Base-by-base conservation (phyloP, 2,329 filamentous ascomycete genomes). In the Aspergillus spinulosporus region DNA sequence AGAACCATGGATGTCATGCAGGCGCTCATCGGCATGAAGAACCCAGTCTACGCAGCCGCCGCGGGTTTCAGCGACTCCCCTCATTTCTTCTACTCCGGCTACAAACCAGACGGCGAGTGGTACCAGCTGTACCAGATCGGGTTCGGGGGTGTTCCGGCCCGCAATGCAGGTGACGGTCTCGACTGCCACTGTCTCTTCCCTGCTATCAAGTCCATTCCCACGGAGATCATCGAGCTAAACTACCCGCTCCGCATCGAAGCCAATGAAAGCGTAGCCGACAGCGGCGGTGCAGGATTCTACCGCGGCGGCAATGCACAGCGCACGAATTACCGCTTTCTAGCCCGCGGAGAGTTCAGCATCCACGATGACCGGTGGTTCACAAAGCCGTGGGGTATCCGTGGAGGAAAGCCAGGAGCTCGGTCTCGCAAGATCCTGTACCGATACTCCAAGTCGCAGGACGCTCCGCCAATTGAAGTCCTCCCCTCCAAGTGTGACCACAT, bases 141-240 rank as follows among this genome's bases (percentile, higher is more conserved):
- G 0, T 81, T 81, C 37, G 79, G 78, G 3, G 79, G 78, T 26
- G 78, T 80, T 0, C 78, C 78, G 3, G 78, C 78, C 0, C 72
- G 78, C 0, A 75, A 76, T 1, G 73, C 75, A 4, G 78, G 78
- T 15, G 78, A 81, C 49, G 78, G 78, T 2, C 76, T 74, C 1
- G 77, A 81, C 59, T 80, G 78, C 56, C 78, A 81, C 61, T 80
- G 78, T 46, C 67, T 81, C 2, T 81, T 80, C 64, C 78, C 79
- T 0, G 76, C 77, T 1, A 80, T 81, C 66, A 81, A 80, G 58
- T 77, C 74, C 1, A 78, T 80, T 28, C 78, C 78, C 0, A 77
- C 76, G 0, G 79, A 81, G 62, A 77, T 72, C 48, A 76, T 78
- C 44, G 78, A 80, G 59, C 64, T 80, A 3, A 77, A 79, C 54